Evolutionary conservation across 176 grass and related monocot species (phyloP).

Genomic region (Rhynchospora pubera): DNA sequence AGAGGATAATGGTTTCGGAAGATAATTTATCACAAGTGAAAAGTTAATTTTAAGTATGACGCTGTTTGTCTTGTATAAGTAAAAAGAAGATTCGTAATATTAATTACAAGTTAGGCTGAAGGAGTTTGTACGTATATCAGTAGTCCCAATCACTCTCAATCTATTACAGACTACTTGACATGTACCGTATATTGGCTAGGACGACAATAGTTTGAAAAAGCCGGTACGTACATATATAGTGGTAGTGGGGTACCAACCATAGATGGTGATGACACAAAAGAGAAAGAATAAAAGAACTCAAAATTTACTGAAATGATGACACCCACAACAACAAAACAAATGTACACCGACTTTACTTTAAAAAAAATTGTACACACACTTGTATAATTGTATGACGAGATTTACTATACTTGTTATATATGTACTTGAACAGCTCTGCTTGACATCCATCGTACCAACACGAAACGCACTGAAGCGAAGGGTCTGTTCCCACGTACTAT

Average conservation of each 20-base stretch:
- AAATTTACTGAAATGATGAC: not conserved
- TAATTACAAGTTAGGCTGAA: not conserved
- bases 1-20: too few species aligned
- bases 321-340: not conserved
- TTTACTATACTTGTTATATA: not conserved
- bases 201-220: not conserved
- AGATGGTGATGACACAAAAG: not conserved
- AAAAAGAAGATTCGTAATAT: too few species aligned
- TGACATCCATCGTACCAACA: conserved; percentile 4
- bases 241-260: not conserved
- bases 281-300: not conserved
- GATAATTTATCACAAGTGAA: too few species aligned
- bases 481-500: not conserved
- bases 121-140: not conserved
- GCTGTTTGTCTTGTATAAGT: too few species aligned
- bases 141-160: not conserved
- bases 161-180: not conserved
- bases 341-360: too few species aligned
- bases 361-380: not conserved
- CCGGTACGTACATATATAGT: not conserved
- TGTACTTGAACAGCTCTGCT: not conserved
- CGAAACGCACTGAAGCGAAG: not conserved
- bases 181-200: not conserved
- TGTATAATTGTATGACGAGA: not conserved
- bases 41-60: too few species aligned